phyloP scores from a whole-genome alignment of 2,329 filamentous ascomycete species.

The Colletotrichum sp. region DNA sequence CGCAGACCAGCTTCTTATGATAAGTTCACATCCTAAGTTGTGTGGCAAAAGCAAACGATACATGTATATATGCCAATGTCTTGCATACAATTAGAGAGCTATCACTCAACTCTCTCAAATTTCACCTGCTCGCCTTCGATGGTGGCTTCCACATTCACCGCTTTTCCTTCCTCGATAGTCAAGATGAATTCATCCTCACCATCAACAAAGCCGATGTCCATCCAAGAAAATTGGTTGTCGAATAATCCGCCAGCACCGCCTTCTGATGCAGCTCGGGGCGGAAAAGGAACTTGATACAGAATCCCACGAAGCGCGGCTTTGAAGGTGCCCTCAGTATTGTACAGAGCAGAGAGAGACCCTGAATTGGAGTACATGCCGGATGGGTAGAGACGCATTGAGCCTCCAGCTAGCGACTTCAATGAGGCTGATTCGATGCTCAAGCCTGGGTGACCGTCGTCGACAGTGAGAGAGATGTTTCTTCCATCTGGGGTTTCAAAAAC shows the following conservation, averaged over 20 bases:
- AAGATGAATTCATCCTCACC: neutral
- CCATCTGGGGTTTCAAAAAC: conserved; percentile 6
- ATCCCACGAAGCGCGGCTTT: neutral
- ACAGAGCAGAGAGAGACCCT: neutral
- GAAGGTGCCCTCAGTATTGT: neutral
- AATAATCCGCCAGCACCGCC: neutral
- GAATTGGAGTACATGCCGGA: neutral
- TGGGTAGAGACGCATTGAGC: neutral
- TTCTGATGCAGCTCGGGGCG: neutral
- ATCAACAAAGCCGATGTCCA: neutral
- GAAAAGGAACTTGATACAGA: rapidly evolving
- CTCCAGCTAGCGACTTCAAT: neutral
- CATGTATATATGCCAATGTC: neutral
- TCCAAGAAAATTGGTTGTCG: neutral
- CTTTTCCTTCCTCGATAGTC: neutral
- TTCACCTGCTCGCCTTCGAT: neutral
- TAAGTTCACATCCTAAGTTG: neutral
- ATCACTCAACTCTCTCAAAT: neutral
- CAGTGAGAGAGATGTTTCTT: neutral
- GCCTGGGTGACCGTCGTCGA: conserved; percentile 3
- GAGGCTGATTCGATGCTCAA: neutral
- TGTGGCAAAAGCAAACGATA: too few relatives aligned
- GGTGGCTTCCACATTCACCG: neutral
- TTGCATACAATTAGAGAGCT: neutral
- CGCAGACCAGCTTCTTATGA: neutral